phyloP scores from a whole-genome alignment of 139 green algal genomes.

The Coelastrella sp. region DNA sequence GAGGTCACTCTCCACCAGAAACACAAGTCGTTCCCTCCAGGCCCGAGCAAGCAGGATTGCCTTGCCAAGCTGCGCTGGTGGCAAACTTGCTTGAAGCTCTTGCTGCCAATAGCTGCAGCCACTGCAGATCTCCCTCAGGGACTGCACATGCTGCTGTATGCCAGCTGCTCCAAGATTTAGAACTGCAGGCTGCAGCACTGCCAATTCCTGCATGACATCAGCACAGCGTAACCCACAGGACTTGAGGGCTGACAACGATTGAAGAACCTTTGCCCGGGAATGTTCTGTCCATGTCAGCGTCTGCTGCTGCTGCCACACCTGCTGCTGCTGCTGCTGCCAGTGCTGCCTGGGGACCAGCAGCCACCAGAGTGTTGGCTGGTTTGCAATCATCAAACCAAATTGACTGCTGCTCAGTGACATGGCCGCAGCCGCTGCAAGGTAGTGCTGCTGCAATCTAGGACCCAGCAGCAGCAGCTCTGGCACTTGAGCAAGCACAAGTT shows the following conservation, averaged over 20 bases:
- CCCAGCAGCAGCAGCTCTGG: slow-evolving; percentile 2
- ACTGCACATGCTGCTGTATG: background rate
- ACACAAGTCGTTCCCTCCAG: background rate
- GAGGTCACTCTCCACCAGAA: background rate
- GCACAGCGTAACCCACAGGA: background rate
- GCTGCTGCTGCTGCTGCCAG: slow-evolving; percentile 22
- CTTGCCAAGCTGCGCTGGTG: background rate
- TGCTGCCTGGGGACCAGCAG: background rate
- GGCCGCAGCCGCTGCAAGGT: background rate
- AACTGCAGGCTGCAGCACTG: background rate
- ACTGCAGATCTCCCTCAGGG: background rate
- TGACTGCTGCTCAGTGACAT: background rate
- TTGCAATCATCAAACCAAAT: background rate
- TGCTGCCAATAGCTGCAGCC: background rate
- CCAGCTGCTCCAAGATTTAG: background rate
- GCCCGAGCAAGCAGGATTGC: background rate
- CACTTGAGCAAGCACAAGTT: background rate
- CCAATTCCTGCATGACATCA: background rate
- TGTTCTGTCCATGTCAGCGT: background rate
- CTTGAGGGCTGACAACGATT: background rate
- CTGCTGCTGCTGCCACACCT: slow-evolving; percentile 11
- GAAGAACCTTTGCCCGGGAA: background rate
- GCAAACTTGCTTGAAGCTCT: background rate
- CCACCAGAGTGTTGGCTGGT: background rate
- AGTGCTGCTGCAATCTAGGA: background rate